These are phyloP conservation scores for Aspergillus fumigatiaffinis DNA, from an alignment of 2,329 filamentous ascomycete species.

Conservation along the genomic window DNA sequence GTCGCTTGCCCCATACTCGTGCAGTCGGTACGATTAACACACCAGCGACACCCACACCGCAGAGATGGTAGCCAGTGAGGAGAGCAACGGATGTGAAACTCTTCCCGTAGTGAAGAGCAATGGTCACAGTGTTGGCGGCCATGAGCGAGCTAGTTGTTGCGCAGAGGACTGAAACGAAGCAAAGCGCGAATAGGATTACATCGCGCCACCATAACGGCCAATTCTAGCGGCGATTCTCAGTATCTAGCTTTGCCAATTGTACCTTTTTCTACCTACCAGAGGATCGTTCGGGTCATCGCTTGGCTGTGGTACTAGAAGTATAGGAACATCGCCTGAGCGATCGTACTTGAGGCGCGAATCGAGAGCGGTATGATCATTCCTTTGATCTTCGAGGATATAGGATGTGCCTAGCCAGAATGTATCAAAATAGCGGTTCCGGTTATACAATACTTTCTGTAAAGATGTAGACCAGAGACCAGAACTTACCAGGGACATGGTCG, in stretches of 20 bases:
- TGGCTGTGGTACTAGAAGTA: slow-evolving; percentile 86
- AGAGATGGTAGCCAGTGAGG: slow-evolving; percentile 81
- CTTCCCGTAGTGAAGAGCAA: slow-evolving; percentile 62
- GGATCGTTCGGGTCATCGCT: slow-evolving; percentile 89
- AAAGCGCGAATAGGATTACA: slow-evolving; percentile 72
- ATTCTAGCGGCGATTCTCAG: slow-evolving; percentile 46
- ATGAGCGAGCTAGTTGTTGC: slow-evolving; percentile 81
- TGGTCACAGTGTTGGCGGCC: slow-evolving; percentile 78
- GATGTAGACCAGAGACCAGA: slow-evolving; percentile 13
- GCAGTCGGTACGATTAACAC: slow-evolving; percentile 84
- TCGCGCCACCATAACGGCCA: slow-evolving; percentile 89
- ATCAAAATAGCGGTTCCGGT: not conserved
- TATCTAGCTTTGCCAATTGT: not conserved
- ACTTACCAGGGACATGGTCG: slow-evolving; percentile 70
- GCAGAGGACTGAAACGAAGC: slow-evolving; percentile 75
- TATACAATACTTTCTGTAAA: not conserved
- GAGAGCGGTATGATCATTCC: slow-evolving; percentile 25
- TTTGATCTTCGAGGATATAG: slow-evolving; percentile 59
- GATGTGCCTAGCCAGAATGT: slow-evolving; percentile 33
- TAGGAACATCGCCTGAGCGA: slow-evolving; percentile 59
- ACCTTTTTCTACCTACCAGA: slow-evolving; percentile 47
- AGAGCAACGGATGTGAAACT: slow-evolving; percentile 74
- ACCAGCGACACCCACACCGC: slow-evolving; percentile 76
- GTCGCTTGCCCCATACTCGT: slow-evolving; percentile 87
- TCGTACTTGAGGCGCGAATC: slow-evolving; percentile 66